Evolutionary conservation across 345 rosid species (phyloP).

Genomic region (Gossypium raimondii): DNA sequence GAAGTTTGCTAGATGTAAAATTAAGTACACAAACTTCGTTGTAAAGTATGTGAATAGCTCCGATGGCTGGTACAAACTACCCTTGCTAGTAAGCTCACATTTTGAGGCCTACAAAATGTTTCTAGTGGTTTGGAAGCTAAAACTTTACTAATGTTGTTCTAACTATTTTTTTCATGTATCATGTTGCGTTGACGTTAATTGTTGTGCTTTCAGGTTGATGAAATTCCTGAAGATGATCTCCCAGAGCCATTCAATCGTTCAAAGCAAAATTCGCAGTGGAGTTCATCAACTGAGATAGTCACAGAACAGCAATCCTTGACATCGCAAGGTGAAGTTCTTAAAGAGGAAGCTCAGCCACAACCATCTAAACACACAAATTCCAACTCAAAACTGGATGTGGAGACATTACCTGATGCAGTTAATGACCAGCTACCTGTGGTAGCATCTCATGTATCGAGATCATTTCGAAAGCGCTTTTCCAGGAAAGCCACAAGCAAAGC

Average conservation of each 20-base stretch:
- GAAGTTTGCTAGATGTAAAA: neutral
- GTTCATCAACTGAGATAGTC: conserved; percentile 8
- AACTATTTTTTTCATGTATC: neutral
- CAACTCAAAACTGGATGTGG: neutral
- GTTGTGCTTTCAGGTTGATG: conserved; percentile 51
- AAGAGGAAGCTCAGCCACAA: neutral
- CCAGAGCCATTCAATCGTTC: conserved; percentile 59
- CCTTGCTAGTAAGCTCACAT: neutral
- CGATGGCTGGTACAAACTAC: neutral
- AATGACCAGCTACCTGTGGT: conserved; percentile 26
- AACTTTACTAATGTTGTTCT: neutral
- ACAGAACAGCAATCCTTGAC: conserved; percentile 16
- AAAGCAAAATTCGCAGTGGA: conserved; percentile 19
- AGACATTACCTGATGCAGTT: conserved; percentile 15
- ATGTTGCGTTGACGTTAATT: neutral
- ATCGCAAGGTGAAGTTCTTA: neutral
- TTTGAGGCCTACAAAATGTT: neutral
- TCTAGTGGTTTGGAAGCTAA: too few relatives aligned
- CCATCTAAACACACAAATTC: neutral
- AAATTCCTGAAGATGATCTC: conserved; percentile 62
- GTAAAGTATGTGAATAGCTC: too few relatives aligned
- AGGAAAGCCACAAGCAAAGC: conserved; percentile 9
- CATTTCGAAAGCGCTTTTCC: conserved; percentile 45
- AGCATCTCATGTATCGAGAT: conserved; percentile 42
- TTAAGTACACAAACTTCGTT: too few relatives aligned